Evolutionary conservation across 2,329 filamentous ascomycete species (phyloP).

Genomic region (Cercospora beticola): DNA sequence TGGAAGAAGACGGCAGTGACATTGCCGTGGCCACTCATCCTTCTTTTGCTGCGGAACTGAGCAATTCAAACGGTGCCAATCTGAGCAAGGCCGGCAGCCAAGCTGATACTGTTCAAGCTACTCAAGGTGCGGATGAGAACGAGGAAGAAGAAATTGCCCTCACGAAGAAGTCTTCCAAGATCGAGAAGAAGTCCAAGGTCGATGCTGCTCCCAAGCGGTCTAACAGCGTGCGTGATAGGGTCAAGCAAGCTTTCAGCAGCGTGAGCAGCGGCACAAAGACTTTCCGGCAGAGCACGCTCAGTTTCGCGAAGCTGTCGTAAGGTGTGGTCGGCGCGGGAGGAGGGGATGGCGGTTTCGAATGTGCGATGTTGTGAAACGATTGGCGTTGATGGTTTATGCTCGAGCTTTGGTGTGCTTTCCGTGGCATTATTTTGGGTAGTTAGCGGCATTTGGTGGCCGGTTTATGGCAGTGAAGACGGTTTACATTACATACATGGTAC

Average conservation of each 20-base stretch:
- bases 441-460: background rate
- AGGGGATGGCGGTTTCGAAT: background rate
- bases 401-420: background rate
- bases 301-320: conserved; percentile 15
- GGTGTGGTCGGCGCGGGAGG: background rate
- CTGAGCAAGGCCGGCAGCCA: conserved; percentile 12
- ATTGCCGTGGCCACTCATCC: conserved; percentile 5
- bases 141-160: background rate
- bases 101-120: background rate
- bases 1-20: conserved; percentile 9
- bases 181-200: conserved; percentile 5
- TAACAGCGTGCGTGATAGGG: conserved; percentile 18
- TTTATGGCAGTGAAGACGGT: background rate
- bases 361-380: background rate
- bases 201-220: conserved; percentile 5
- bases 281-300: conserved; percentile 21
- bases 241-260: conserved; percentile 15
- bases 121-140: background rate
- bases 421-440: background rate
- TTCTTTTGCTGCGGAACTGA: conserved; percentile 8
- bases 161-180: background rate
- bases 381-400: background rate
- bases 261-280: conserved; percentile 16
- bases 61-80: conserved; percentile 11
- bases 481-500: background rate